phyloP scores from a whole-genome alignment of 228 moss, liverwort and hornwort genomes.

The Sphagnum fallax region DNA sequence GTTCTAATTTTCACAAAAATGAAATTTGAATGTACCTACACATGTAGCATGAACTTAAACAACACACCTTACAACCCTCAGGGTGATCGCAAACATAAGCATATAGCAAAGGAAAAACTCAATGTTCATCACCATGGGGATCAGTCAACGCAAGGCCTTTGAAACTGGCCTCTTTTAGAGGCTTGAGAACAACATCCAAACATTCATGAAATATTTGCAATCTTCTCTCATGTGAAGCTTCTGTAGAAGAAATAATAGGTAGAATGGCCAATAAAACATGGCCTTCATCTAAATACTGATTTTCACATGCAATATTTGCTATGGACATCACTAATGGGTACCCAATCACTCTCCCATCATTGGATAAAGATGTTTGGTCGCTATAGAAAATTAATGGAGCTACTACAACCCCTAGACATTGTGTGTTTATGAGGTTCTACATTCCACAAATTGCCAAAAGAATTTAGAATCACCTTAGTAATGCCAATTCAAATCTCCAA shows the following conservation, averaged over 20 bases:
- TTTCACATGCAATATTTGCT: constrained; percentile 7
- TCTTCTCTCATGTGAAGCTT: background rate
- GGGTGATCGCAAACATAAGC: constrained; percentile 4
- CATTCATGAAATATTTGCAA: constrained; percentile 7
- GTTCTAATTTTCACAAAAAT: too few species aligned
- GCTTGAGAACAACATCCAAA: background rate
- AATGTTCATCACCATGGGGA: constrained; percentile 3
- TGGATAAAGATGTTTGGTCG: constrained; percentile 3
- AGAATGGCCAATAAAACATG: constrained; percentile 5
- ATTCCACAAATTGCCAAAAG: background rate
- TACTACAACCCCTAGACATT: background rate
- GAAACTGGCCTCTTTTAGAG: background rate
- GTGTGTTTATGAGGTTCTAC: background rate
- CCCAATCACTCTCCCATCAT: constrained; percentile 5
- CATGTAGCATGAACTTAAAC: background rate
- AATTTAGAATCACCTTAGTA: background rate
- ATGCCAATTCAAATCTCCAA: too few species aligned
- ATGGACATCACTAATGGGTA: constrained; percentile 5
- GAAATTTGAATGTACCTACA: too few species aligned
- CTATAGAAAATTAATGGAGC: constrained; percentile 1
- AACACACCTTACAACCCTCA: constrained; percentile 7
- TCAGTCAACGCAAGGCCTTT: constrained; percentile 1
- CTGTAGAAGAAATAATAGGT: background rate
- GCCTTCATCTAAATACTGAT: constrained; percentile 3
- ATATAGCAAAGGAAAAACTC: constrained; percentile 6